Conservation (phyloP, 2,329 filamentous ascomycete genomes). For the Stenocarpella maydis region DNA sequence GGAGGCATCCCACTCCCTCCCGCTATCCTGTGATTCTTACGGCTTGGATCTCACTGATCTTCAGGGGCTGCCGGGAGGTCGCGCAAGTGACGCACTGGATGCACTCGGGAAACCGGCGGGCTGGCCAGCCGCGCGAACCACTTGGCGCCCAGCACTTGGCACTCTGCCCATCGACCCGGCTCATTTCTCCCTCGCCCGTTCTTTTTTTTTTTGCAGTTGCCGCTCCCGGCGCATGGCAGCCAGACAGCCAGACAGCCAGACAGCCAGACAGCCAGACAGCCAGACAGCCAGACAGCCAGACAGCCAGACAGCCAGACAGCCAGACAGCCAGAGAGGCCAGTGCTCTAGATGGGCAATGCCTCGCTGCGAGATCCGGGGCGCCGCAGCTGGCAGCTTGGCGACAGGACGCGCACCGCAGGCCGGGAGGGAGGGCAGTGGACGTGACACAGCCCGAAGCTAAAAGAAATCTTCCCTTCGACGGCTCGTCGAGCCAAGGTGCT, state of each 20-base stretch:
- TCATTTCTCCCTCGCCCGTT: slow-evolving; percentile 1
- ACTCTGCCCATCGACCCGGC: slow-evolving; percentile 10
- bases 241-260: neutral
- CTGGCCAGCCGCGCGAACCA: slow-evolving; percentile 12
- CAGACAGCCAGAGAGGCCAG: too few relatives aligned
- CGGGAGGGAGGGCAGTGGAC: neutral
- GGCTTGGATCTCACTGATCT: neutral
- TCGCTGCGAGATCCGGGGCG: neutral
- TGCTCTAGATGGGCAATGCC: too few relatives aligned
- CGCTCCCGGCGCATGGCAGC: neutral
- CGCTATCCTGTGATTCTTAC: neutral
- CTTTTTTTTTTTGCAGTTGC: neutral
- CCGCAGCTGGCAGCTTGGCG: slow-evolving; percentile 16
- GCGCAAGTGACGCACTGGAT: slow-evolving; percentile 21
- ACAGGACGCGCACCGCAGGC: neutral
- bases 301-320: too few relatives aligned
- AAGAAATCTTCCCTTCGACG: slow-evolving; percentile 15
- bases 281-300: neutral
- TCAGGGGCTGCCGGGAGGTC: slow-evolving; percentile 15
- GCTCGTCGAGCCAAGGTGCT: slow-evolving; percentile 13
- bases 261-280: too few relatives aligned
- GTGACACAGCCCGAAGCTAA: slow-evolving; percentile 11
- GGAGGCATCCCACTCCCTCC: neutral
- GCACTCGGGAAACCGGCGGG: slow-evolving; percentile 20
- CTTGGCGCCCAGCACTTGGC: slow-evolving; percentile 34